A percentile compares a stretch with the other conserved stretches of the same genome.
phyloP scores from a whole-genome alignment of 805 yeast genomes.

The Candida yuanshanica region DNA sequence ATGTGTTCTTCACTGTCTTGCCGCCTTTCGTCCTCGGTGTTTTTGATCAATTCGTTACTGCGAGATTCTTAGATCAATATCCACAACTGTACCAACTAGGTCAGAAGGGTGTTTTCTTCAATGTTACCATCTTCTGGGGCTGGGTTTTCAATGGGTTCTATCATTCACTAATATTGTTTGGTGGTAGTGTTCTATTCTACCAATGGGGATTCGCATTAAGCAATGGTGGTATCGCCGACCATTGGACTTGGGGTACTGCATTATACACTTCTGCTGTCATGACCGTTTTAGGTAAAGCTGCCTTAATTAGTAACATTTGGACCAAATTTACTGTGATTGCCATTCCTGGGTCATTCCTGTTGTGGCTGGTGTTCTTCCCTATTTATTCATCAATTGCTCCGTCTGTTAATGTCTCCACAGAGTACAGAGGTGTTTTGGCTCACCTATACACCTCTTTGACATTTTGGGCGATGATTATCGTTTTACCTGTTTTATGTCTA shows the following conservation, averaged over 20 bases:
- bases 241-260: constrained; percentile 95
- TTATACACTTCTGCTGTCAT: constrained; percentile 80
- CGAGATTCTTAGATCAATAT: constrained; percentile 81
- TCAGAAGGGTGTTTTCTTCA: constrained; percentile 81
- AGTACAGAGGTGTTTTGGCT: constrained; percentile 73
- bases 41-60: constrained; percentile 92
- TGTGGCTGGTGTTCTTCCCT: constrained; percentile 88
- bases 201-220: constrained; percentile 58
- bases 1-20: constrained; percentile 86
- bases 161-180: constrained; percentile 81
- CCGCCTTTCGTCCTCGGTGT: constrained; percentile 97
- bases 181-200: constrained; percentile 66
- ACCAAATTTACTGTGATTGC: constrained; percentile 88
- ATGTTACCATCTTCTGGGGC: constrained; percentile 91
- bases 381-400: constrained; percentile 85
- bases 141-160: constrained; percentile 96
- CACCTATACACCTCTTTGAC: constrained; percentile 71
- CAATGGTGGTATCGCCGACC: constrained; percentile 70
- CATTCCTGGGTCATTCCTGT: constrained; percentile 84
- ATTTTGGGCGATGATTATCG: constrained; percentile 79
- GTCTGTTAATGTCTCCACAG: constrained; percentile 69
- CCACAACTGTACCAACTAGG: constrained; percentile 92
- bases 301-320: constrained; percentile 87
- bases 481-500: constrained; percentile 73
- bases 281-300: constrained; percentile 93